Evolutionary conservation across 1,139 yeast genomes (phyloP).

Genomic region (Eremothecium cymbalariae): DNA sequence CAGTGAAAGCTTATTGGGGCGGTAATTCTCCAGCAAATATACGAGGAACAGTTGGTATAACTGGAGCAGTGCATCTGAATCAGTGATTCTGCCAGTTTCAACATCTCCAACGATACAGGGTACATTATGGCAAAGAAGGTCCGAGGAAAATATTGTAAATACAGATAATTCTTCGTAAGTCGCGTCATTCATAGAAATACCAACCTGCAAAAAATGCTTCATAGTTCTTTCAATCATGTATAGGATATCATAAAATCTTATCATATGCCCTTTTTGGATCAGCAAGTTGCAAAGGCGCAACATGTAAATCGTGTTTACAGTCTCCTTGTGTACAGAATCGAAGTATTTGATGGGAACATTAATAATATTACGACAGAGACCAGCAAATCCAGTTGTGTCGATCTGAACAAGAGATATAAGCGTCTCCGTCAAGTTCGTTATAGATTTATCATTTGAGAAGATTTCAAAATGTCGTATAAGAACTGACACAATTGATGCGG

Average conservation of each 20-base stretch:
- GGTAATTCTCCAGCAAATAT: conserved; percentile 13
- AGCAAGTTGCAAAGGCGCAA: conserved; percentile 19
- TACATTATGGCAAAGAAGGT: conserved; percentile 16
- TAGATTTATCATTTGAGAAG: conserved; percentile 16
- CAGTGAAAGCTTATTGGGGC: conserved; percentile 12
- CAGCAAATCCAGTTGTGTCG: conserved; percentile 20
- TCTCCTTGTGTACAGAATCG: conserved; percentile 17
- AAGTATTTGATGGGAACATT: conserved; percentile 13
- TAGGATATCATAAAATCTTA: conserved; percentile 13
- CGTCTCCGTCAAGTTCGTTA: conserved; percentile 18
- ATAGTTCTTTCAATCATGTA: conserved; percentile 16
- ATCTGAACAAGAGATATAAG: conserved; percentile 15
- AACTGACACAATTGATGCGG: conserved; percentile 12
- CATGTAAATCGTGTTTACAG: conserved; percentile 18
- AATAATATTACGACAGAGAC: conserved; percentile 13
- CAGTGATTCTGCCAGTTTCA: conserved; percentile 3
- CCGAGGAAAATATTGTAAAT: conserved; percentile 21
- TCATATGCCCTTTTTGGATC: conserved; percentile 19
- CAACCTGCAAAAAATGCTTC: conserved; percentile 15
- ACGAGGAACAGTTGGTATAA: conserved; percentile 17
- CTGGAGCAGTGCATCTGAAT: conserved; percentile 1
- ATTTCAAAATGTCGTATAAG: conserved; percentile 14
- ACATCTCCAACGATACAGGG: conserved; percentile 18
- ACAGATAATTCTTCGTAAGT: conserved; percentile 18
- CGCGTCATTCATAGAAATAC: conserved; percentile 14